Conservation (phyloP, 306 rosid genomes). For the Calophaca sinica region DNA sequence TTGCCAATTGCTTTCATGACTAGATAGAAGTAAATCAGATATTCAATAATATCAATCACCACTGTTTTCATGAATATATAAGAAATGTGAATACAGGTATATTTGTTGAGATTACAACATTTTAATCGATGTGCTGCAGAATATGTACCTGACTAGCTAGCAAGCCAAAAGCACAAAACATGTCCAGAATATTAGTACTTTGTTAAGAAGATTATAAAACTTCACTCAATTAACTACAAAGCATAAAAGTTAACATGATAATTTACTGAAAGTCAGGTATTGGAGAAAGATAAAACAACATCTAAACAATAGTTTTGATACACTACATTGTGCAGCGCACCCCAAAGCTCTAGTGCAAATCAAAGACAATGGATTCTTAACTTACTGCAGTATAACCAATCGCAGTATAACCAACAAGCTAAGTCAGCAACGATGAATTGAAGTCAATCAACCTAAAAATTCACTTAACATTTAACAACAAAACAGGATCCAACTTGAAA, state of each 20-base stretch:
- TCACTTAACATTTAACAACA: slow-evolving; percentile 17
- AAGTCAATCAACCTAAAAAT: slow-evolving; percentile 32
- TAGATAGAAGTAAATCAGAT: too few species aligned
- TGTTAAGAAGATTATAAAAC: background rate
- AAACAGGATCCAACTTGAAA: slow-evolving; percentile 41
- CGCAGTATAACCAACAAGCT: background rate
- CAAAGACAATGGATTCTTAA: slow-evolving; percentile 3
- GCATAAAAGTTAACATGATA: too few species aligned
- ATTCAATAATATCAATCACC: too few species aligned
- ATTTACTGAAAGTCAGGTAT: background rate
- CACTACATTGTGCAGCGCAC: background rate
- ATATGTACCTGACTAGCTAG: background rate
- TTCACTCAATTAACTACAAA: too few species aligned
- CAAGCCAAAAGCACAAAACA: background rate
- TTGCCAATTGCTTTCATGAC: too few species aligned
- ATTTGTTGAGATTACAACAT: background rate
- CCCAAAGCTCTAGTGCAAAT: slow-evolving; percentile 12
- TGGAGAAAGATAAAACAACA: background rate
- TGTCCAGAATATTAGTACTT: background rate
- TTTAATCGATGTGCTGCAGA: background rate
- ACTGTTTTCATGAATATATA: too few species aligned
- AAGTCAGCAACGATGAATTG: slow-evolving; percentile 7
- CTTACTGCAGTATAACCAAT: background rate
- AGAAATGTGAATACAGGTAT: too few species aligned
- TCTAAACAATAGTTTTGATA: background rate